Conservation (phyloP, 257 asterid genomes). For the Ligustrum vulgare region DNA sequence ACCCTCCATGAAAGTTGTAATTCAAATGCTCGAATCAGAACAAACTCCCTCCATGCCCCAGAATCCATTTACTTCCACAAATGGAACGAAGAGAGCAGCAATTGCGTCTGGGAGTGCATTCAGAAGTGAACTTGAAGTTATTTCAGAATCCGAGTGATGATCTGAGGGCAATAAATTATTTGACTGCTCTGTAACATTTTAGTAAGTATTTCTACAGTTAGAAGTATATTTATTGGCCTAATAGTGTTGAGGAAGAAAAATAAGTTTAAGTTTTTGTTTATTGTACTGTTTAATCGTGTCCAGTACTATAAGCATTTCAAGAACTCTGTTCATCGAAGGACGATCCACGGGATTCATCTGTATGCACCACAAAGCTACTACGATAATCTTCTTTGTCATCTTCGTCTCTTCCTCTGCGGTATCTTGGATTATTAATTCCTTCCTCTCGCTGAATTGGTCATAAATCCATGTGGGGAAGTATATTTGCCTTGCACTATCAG, state of each 20-base stretch:
- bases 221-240: background rate
- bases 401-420: slow-evolving; percentile 6
- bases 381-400: slow-evolving; percentile 12
- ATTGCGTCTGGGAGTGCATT: background rate
- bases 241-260: too few species aligned
- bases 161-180: background rate
- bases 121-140: background rate
- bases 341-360: slow-evolving; percentile 21
- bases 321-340: slow-evolving; percentile 26
- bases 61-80: background rate
- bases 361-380: slow-evolving; percentile 30
- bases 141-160: background rate
- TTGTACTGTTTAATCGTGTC: too few species aligned
- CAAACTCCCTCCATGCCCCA: background rate
- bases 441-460: slow-evolving; percentile 4
- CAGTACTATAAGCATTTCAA: slow-evolving; percentile 15
- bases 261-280: too few species aligned
- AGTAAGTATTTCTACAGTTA: background rate
- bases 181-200: too few species aligned
- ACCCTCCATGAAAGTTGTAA: slow-evolving; percentile 34
- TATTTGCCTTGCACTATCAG: slow-evolving; percentile 12
- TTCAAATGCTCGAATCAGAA: slow-evolving; percentile 39
- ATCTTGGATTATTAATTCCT: slow-evolving; percentile 7
- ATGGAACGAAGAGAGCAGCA: background rate
- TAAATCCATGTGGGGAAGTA: slow-evolving; percentile 21